Conservation (phyloP, 257 asterid species). For the Forsythia viridissima region DNA sequence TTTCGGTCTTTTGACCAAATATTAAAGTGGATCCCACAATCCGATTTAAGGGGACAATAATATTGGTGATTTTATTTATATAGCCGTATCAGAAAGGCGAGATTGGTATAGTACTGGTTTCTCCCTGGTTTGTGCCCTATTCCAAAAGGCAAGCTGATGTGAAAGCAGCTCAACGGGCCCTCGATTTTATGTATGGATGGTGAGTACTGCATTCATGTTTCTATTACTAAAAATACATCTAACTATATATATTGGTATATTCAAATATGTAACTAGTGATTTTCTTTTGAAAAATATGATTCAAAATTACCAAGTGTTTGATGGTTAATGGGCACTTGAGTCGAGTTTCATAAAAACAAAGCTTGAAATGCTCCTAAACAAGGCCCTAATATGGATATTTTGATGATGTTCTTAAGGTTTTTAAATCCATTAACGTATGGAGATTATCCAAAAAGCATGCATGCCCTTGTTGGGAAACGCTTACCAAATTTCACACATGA, state of each 20-base stretch:
- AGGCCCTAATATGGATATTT: not conserved
- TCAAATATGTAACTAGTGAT: too few species aligned
- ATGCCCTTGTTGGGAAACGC: conserved; percentile 32
- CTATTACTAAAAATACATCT: not conserved
- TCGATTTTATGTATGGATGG: conserved; percentile 71
- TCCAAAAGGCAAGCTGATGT: conserved; percentile 32
- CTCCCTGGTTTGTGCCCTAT: conserved; percentile 45
- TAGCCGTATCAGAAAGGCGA: conserved; percentile 58
- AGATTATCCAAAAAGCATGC: conserved; percentile 53
- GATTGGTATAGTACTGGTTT: conserved; percentile 47
- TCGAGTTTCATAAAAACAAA: not conserved
- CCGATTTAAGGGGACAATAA: too few species aligned
- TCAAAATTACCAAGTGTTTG: not conserved
- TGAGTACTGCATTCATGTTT: conserved; percentile 12
- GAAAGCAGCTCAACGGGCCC: conserved; percentile 50
- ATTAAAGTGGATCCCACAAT: too few species aligned
- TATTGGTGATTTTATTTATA: not conserved
- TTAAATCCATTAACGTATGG: conserved; percentile 49
- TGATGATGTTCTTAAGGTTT: conserved; percentile 34
- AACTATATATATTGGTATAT: not conserved
- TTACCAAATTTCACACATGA: conserved; percentile 44
- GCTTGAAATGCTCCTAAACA: too few species aligned
- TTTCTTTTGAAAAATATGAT: not conserved
- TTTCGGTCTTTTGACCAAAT: too few species aligned
- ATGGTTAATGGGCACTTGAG: too few species aligned